Conservation (phyloP, 2,329 filamentous ascomycete species). For the Chaetomium sp. region DNA sequence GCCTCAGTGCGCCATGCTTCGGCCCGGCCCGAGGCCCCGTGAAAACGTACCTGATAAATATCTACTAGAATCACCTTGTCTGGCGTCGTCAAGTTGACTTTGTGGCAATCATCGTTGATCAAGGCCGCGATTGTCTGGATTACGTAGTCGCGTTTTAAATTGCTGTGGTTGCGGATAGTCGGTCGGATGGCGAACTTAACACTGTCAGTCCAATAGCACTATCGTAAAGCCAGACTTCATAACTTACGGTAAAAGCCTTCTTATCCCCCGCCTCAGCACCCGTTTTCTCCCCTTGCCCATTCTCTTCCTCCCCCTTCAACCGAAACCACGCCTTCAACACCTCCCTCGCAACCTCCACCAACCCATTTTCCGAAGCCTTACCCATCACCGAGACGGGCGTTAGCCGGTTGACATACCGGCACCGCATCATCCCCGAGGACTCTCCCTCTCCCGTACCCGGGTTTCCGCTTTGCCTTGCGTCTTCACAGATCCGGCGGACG, state of each 20-base stretch:
- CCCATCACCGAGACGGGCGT: constrained; percentile 48
- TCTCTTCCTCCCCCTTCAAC: constrained; percentile 29
- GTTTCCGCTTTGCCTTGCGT: constrained; percentile 38
- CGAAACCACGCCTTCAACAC: constrained; percentile 60
- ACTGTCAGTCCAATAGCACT: not conserved
- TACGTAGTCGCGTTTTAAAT: constrained; percentile 59
- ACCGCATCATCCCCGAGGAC: constrained; percentile 36
- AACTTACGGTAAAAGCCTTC: constrained; percentile 36
- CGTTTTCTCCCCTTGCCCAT: not conserved
- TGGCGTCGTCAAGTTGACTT: constrained; percentile 69
- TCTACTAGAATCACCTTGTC: constrained; percentile 76
- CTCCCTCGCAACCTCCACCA: constrained; percentile 56
- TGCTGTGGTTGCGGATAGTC: constrained; percentile 67
- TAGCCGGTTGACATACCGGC: constrained; percentile 53
- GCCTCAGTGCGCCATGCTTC: too few species aligned
- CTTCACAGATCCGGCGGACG: constrained; percentile 48
- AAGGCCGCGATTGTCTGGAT: constrained; percentile 65
- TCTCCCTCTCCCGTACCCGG: constrained; percentile 19
- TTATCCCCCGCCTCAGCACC: not conserved
- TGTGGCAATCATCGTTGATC: constrained; percentile 57
- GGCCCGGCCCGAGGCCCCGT: too few species aligned
- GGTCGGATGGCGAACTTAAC: constrained; percentile 74
- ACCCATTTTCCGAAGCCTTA: constrained; percentile 62
- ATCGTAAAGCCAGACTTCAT: not conserved
- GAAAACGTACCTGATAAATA: constrained; percentile 61